Percentiles rank a stretch among this genome's conserved stretches.
Evolutionary conservation across 1,284 basidiomycete genomes (phyloP).

Genomic region (Inonotus hispidus): DNA sequence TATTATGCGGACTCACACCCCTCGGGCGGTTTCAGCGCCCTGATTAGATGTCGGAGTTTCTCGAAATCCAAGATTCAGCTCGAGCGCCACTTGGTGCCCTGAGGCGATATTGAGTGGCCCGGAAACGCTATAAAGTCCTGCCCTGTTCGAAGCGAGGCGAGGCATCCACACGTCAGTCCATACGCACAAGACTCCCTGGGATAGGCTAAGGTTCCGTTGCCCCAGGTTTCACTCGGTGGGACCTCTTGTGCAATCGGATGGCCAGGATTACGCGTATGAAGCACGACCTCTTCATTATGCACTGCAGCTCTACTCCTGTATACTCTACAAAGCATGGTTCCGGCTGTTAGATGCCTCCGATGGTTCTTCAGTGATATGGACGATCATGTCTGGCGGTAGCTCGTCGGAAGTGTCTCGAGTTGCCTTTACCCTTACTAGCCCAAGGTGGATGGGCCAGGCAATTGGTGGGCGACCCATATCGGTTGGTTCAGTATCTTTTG

Average conservation of each 20-base stretch:
- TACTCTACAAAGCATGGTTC: background rate
- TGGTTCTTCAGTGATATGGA: too few species aligned
- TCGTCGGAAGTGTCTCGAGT: too few species aligned
- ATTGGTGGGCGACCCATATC: too few species aligned
- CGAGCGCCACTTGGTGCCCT: background rate
- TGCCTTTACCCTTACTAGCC: too few species aligned
- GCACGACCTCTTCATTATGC: background rate
- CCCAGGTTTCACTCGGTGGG: background rate
- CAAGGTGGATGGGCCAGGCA: too few species aligned
- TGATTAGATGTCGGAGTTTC: background rate
- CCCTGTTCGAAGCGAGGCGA: background rate
- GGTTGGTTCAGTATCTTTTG: too few species aligned
- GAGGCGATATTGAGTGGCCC: background rate
- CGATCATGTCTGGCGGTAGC: too few species aligned
- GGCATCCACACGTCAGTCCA: background rate
- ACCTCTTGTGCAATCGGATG: background rate
- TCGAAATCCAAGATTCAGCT: background rate
- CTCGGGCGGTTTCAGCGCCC: background rate
- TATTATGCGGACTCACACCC: background rate
- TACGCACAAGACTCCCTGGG: background rate
- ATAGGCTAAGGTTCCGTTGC: too few species aligned
- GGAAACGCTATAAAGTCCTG: background rate
- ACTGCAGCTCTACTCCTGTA: background rate
- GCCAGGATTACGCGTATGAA: background rate
- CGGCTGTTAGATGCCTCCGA: too few species aligned